A percentile compares a stretch with the other conserved stretches of the same genome.
Evolutionary conservation across 768 basidiomycete species (phyloP).

Genomic region (Podaxis carcinomalis): DNA sequence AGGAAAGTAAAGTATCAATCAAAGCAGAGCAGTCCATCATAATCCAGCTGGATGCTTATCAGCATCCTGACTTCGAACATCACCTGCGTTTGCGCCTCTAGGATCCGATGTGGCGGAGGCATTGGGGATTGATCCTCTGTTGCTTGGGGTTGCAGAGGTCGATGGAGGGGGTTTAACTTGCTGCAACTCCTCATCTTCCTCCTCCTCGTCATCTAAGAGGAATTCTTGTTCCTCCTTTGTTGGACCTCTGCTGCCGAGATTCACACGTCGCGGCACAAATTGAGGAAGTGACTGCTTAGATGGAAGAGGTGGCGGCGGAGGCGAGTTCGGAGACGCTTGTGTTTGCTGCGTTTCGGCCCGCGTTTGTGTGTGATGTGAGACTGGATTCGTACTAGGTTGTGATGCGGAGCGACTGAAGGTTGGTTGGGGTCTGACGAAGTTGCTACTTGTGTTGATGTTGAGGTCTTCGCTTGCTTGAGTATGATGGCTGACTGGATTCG

Average conservation of each 20-base stretch:
- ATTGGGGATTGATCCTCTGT: not conserved
- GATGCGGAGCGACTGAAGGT: conserved; percentile 15
- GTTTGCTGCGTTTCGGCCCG: conserved; percentile 19
- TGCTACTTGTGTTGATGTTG: conserved; percentile 11
- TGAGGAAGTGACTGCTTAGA: conserved; percentile 15
- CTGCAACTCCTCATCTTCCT: conserved; percentile 18
- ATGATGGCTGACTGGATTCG: conserved; percentile 40
- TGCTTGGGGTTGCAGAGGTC: not conserved
- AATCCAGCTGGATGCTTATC: not conserved
- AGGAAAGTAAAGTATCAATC: not conserved
- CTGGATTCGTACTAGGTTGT: conserved; percentile 31
- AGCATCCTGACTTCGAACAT: not conserved
- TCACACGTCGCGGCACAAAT: conserved; percentile 6
- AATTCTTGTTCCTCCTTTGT: conserved; percentile 31
- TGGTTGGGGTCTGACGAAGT: conserved; percentile 28
- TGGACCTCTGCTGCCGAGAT: conserved; percentile 9
- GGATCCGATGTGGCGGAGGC: not conserved
- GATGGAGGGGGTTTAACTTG: conserved; percentile 8
- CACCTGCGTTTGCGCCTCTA: not conserved
- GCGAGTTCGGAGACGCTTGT: conserved; percentile 15
- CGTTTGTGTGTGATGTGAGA: conserved; percentile 38
- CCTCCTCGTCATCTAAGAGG: conserved; percentile 29
- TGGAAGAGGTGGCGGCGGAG: conserved; percentile 15
- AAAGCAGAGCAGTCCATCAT: not conserved
- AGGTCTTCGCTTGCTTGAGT: conserved; percentile 22